A percentile compares a stretch with the other conserved stretches of the same genome.
Conservation (phyloP, 495 filamentous ascomycete species). For the Bombardia bombarda region DNA sequence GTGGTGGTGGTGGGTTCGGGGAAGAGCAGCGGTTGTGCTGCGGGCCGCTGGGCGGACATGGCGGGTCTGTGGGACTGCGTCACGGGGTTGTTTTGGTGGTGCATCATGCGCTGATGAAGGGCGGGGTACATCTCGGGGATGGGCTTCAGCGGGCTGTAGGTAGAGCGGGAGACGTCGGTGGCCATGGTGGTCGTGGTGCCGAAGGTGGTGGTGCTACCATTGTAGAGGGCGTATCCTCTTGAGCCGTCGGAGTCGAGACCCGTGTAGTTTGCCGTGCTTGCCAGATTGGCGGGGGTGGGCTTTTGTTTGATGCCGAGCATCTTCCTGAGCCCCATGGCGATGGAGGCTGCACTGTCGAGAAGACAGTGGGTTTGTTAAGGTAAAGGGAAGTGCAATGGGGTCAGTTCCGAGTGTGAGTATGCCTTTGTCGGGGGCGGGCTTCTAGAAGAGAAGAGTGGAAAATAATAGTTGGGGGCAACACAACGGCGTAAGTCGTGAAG, state of each 20-base stretch:
- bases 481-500: too few species aligned
- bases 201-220: neutral
- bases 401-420: too few species aligned
- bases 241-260: neutral
- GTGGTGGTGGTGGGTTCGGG: neutral
- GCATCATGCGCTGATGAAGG: too few species aligned
- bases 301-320: conserved; percentile 1
- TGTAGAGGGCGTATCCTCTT: neutral
- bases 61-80: neutral
- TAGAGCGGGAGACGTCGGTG: neutral
- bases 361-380: too few species aligned
- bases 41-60: neutral
- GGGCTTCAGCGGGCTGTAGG: neutral
- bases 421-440: too few species aligned
- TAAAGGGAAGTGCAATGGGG: too few species aligned
- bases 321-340: conserved; percentile 3
- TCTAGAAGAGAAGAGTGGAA: too few species aligned
- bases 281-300: neutral
- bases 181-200: too few species aligned
- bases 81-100: neutral
- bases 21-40: too few species aligned
- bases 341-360: too few species aligned
- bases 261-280: neutral
- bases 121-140: conserved; percentile 5
- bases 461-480: too few species aligned